Evolutionary conservation across 1,139 yeast species (phyloP).

Genomic region (Saccharomyces hybrid): DNA sequence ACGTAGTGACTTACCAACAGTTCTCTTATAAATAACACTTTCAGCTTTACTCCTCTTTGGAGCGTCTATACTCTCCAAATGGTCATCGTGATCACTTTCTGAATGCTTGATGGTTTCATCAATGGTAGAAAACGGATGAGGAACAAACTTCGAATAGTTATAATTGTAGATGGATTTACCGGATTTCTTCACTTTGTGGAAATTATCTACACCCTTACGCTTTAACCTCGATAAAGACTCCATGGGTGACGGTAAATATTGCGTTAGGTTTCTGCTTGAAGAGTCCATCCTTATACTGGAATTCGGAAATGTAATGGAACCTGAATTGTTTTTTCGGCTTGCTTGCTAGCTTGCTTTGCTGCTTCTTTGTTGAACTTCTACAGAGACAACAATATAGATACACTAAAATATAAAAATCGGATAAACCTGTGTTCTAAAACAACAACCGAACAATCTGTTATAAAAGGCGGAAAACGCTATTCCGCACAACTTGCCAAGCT

Average conservation of each 20-base stretch:
- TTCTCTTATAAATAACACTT: not conserved
- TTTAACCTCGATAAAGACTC: constrained; percentile 12
- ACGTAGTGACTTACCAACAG: not conserved
- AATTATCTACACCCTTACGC: constrained; percentile 12
- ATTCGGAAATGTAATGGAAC: not conserved
- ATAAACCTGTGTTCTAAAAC: not conserved
- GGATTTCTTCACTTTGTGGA: constrained; percentile 11
- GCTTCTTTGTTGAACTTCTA: not conserved
- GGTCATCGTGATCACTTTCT: not conserved
- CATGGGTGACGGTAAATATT: constrained; percentile 4
- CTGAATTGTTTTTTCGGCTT: not conserved
- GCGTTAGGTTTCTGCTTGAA: not conserved
- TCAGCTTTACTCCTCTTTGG: not conserved
- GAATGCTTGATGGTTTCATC: not conserved
- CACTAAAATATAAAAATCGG: not conserved
- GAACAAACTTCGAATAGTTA: not conserved
- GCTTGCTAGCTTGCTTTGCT: not conserved
- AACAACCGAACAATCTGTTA: not conserved
- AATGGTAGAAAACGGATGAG: constrained; percentile 1
- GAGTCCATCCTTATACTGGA: not conserved
- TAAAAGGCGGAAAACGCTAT: not conserved
- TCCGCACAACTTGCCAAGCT: not conserved
- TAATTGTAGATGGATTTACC: constrained; percentile 11
- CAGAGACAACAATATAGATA: not conserved
- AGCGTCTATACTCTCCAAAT: not conserved